Evolutionary conservation across 257 asterid genomes (phyloP).

Genomic region (Pogostemon cablin): DNA sequence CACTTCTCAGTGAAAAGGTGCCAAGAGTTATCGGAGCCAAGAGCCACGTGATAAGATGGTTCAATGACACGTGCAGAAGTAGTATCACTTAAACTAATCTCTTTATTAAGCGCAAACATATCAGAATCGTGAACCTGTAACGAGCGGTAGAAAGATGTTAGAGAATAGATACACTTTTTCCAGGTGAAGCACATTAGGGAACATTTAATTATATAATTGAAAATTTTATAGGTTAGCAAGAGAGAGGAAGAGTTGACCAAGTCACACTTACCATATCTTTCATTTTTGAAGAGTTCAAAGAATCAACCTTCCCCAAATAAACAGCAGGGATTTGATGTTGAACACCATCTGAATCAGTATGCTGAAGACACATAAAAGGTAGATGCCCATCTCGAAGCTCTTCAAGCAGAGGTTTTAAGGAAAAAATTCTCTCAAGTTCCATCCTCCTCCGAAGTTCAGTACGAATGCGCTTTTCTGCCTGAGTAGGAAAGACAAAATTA

Average conservation of each 20-base stretch:
- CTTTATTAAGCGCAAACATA: conserved; percentile 54
- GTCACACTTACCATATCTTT: conserved; percentile 62
- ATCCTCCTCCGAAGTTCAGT: conserved; percentile 70
- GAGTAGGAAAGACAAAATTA: conserved; percentile 34
- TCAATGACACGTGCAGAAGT: conserved; percentile 42
- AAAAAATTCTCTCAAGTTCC: conserved; percentile 79
- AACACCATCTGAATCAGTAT: conserved; percentile 73
- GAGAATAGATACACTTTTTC: conserved; percentile 26
- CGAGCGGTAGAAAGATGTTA: conserved; percentile 29
- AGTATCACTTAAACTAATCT: conserved; percentile 38
- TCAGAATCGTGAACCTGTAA: conserved; percentile 71
- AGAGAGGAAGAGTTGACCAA: conserved; percentile 23
- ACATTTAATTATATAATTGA: conserved; percentile 6
- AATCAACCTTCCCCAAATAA: conserved; percentile 84
- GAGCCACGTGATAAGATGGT: conserved; percentile 88
- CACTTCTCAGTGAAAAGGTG: conserved; percentile 97
- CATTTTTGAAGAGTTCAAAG: conserved; percentile 61
- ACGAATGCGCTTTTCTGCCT: conserved; percentile 83
- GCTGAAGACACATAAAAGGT: conserved; percentile 82
- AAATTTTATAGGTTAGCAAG: background rate
- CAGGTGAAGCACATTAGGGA: conserved; percentile 12
- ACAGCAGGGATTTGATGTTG: conserved; percentile 82
- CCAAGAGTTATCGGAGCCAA: conserved; percentile 99
- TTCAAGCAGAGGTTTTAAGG: conserved; percentile 74
- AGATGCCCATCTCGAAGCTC: conserved; percentile 74